Evolutionary conservation across 2,329 filamentous ascomycete species (phyloP).

Genomic region (Penicillium sp.): DNA sequence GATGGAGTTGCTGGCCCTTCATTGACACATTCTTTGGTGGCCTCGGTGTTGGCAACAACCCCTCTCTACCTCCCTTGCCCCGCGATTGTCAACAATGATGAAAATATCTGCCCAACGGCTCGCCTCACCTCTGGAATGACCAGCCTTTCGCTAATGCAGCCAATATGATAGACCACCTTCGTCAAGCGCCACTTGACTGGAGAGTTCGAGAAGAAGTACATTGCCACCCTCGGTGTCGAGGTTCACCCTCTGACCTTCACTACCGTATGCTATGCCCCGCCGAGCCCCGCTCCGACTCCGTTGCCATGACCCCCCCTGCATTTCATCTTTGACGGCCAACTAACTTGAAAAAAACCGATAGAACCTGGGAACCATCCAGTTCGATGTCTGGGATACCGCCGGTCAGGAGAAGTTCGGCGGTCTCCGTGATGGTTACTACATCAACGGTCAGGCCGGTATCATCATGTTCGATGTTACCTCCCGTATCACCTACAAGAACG

Average conservation of each 20-base stretch:
- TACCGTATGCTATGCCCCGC: slow-evolving; percentile 84
- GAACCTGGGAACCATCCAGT: slow-evolving; percentile 96
- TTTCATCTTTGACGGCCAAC: slow-evolving; percentile 26
- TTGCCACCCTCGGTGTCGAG: slow-evolving; percentile 98
- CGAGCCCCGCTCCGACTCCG: slow-evolving; percentile 39
- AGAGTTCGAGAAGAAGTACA: slow-evolving; percentile 99
- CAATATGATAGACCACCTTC: slow-evolving; percentile 82
- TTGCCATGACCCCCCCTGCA: background rate
- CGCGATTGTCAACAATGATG: slow-evolving; percentile 38
- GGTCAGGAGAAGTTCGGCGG: slow-evolving; percentile 99
- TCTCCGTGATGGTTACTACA: slow-evolving; percentile 99
- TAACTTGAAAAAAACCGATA: slow-evolving; percentile 44
- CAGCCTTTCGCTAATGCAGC: slow-evolving; percentile 34
- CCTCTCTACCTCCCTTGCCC: slow-evolving; percentile 27
- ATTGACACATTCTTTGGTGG: slow-evolving; percentile 11
- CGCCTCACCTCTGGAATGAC: slow-evolving; percentile 20
- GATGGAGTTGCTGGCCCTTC: slow-evolving; percentile 6
- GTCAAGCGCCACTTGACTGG: slow-evolving; percentile 99
- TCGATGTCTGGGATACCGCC: slow-evolving; percentile 99
- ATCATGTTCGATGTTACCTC: slow-evolving; percentile 99
- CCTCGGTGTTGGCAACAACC: slow-evolving; percentile 4
- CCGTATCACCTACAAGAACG: slow-evolving; percentile 99
- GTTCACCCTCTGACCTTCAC: slow-evolving; percentile 98
- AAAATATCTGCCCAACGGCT: slow-evolving; percentile 36
- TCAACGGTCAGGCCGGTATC: slow-evolving; percentile 99